Percentiles rank a stretch among this genome's conserved stretches.
phyloP scores from a whole-genome alignment of 2,329 filamentous ascomycete genomes.

The Knoxdaviesia capensis region DNA sequence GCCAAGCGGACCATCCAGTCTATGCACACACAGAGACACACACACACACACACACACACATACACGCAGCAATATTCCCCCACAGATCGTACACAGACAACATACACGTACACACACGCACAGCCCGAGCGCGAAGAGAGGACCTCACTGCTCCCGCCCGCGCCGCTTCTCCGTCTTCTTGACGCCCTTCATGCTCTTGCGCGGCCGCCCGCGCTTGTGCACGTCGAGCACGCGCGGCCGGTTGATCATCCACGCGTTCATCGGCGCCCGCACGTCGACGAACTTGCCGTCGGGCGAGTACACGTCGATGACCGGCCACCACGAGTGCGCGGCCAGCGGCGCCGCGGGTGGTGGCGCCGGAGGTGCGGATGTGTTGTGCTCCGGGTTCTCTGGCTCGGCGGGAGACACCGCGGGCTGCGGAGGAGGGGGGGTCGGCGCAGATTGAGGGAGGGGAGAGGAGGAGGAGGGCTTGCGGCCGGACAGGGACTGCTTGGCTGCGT shows the following conservation, averaged over 20 bases:
- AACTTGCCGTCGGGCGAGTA: conserved; percentile 74
- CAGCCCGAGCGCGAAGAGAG: too few species aligned
- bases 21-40: too few species aligned
- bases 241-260: conserved; percentile 50
- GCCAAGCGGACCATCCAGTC: too few species aligned
- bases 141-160: conserved; percentile 7
- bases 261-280: conserved; percentile 42
- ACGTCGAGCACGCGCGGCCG: conserved; percentile 27
- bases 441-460: too few species aligned
- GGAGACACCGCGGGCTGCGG: neutral
- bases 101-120: too few species aligned
- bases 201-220: conserved; percentile 34
- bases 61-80: too few species aligned
- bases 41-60: too few species aligned
- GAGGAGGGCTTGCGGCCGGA: too few species aligned
- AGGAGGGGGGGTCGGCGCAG: too few species aligned
- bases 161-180: conserved; percentile 29
- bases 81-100: too few species aligned
- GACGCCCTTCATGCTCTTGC: conserved; percentile 47
- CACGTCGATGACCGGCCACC: conserved; percentile 60
- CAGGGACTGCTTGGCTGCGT: conserved; percentile 4
- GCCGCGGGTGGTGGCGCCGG: conserved; percentile 4
- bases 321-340: conserved; percentile 10
- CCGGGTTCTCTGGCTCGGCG: conserved; percentile 4
- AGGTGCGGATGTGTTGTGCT: conserved; percentile 3